Conservation (phyloP, 305 asterid genomes). For the Lippia alba region DNA sequence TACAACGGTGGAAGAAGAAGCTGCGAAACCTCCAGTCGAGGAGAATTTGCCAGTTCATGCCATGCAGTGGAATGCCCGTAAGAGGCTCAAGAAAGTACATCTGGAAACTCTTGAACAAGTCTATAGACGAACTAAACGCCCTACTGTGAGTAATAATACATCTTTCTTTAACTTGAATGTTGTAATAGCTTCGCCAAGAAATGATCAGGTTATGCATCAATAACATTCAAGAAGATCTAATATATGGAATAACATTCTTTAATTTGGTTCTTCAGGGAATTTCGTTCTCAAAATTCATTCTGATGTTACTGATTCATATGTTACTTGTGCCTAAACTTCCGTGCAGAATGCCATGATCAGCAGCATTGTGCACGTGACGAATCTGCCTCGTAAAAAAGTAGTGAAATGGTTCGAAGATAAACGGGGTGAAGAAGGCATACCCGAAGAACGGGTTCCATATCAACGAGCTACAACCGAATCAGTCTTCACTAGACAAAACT, state of each 20-base stretch:
- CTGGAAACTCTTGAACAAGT: slow-evolving; percentile 84
- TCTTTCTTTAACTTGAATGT: not conserved
- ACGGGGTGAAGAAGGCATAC: slow-evolving; percentile 84
- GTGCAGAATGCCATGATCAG: slow-evolving; percentile 87
- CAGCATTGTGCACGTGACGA: slow-evolving; percentile 90
- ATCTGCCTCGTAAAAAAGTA: slow-evolving; percentile 80
- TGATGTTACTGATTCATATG: not conserved
- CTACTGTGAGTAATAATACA: slow-evolving; percentile 71
- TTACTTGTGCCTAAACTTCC: not conserved
- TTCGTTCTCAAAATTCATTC: not conserved
- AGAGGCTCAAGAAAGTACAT: slow-evolving; percentile 89
- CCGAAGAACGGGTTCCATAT: slow-evolving; percentile 61
- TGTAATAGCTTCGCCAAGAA: not conserved
- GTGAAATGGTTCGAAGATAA: slow-evolving; percentile 95
- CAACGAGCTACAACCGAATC: slow-evolving; percentile 50
- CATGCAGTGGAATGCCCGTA: slow-evolving; percentile 87
- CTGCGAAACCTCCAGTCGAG: slow-evolving; percentile 43
- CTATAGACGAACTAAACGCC: slow-evolving; percentile 79
- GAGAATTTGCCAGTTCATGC: slow-evolving; percentile 77
- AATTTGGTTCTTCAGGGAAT: not conserved
- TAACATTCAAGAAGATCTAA: too few species aligned
- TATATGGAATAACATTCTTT: not conserved
- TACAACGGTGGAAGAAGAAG: slow-evolving; percentile 23
- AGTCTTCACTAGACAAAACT: slow-evolving; percentile 37
- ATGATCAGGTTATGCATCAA: not conserved